Percentiles rank a stretch among this genome's conserved stretches.
Conservation (phyloP, 441 rosid genomes). For the Adansonia grandidieri region DNA sequence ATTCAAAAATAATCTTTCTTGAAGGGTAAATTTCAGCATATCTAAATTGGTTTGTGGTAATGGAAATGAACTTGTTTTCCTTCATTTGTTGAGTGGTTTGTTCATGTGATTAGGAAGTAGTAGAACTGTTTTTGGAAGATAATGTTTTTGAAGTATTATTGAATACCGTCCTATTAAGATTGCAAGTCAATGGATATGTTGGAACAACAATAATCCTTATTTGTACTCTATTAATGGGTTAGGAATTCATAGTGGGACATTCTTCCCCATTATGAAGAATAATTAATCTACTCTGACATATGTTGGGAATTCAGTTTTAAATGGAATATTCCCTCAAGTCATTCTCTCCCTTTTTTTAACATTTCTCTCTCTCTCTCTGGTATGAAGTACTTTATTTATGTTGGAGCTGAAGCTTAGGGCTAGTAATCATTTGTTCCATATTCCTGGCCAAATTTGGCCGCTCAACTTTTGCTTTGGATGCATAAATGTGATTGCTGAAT, state of each 20-base stretch:
- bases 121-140: neutral
- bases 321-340: neutral
- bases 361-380: neutral
- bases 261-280: slow-evolving; percentile 5
- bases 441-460: neutral
- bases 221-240: neutral
- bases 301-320: neutral
- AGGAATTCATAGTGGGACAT: neutral
- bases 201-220: slow-evolving; percentile 1
- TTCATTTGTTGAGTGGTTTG: slow-evolving; percentile 2
- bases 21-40: neutral
- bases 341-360: neutral
- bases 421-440: neutral
- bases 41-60: slow-evolving; percentile 11
- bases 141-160: neutral
- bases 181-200: slow-evolving; percentile 3
- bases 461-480: neutral
- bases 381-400: slow-evolving; percentile 25
- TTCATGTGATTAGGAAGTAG: neutral
- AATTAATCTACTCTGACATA: neutral
- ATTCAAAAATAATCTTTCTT: slow-evolving; percentile 11
- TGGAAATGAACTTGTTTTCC: neutral
- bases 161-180: neutral
- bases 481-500: slow-evolving; percentile 15
- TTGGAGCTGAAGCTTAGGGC: slow-evolving; percentile 7